Evolutionary conservation across 176 grass and related monocot species (phyloP).

Genomic region (Oryza officinalis): DNA sequence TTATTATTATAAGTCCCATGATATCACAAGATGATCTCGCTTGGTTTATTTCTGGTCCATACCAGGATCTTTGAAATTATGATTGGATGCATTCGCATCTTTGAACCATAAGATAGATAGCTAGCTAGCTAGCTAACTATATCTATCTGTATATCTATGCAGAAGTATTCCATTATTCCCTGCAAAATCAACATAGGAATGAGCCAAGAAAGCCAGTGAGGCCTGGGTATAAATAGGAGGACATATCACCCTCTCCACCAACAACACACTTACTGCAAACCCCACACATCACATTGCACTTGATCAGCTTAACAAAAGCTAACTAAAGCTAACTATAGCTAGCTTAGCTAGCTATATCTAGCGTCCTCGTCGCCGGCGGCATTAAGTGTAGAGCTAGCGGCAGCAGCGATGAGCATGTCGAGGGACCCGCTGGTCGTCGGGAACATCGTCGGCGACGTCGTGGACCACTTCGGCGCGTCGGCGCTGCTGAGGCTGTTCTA

Average conservation of each 20-base stretch:
- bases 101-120: neutral
- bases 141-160: neutral
- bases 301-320: neutral
- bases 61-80: constrained; percentile 10
- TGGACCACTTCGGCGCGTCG: constrained; percentile 56
- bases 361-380: neutral
- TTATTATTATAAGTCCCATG: neutral
- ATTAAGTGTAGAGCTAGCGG: neutral
- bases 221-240: constrained; percentile 40
- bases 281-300: neutral
- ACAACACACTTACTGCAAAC: neutral
- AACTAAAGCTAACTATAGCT: neutral
- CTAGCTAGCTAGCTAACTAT: neutral
- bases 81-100: neutral
- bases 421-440: constrained; percentile 81
- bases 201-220: neutral
- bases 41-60: neutral
- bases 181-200: neutral
- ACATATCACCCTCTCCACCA: neutral
- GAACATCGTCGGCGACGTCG: constrained; percentile 60
- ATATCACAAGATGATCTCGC: neutral
- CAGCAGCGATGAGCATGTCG: constrained; percentile 37
- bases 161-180: neutral
- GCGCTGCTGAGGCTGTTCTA: constrained; percentile 60
- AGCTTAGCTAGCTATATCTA: neutral